A percentile compares a stretch with the other conserved stretches of the same genome.
phyloP scores from a whole-genome alignment of 2,329 filamentous ascomycete species.

The Talaromyces islandicus region DNA sequence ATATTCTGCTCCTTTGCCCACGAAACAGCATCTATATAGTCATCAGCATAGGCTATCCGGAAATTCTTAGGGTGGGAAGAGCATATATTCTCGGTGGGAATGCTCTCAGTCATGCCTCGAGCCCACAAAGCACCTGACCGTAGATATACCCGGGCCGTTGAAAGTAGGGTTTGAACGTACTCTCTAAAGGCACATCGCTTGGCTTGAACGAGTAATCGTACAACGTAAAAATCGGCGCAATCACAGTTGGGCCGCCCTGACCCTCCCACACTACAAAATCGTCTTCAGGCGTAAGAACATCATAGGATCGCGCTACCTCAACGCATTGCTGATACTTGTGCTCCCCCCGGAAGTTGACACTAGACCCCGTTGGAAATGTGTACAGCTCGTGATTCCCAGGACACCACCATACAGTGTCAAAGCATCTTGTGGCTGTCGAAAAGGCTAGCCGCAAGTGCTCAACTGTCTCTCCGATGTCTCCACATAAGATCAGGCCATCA shows the following conservation, averaged over 20 bases:
- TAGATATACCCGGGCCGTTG: background rate
- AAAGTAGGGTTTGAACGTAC: background rate
- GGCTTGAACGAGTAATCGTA: constrained; percentile 11
- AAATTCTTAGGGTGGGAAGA: background rate
- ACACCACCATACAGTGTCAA: constrained; percentile 10
- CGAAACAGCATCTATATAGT: constrained; percentile 3
- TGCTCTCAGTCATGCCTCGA: background rate
- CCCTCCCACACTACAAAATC: constrained; percentile 10
- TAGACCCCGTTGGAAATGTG: constrained; percentile 6
- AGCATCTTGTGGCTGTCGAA: constrained; percentile 4
- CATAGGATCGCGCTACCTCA: constrained; percentile 7
- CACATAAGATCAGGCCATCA: constrained; percentile 9
- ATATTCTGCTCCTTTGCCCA: constrained; percentile 10
- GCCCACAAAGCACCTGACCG: background rate
- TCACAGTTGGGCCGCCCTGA: constrained; percentile 7
- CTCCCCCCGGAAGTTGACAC: constrained; percentile 4
- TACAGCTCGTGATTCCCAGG: constrained; percentile 11
- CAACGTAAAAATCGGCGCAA: constrained; percentile 9
- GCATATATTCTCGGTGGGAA: background rate
- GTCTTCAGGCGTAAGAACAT: constrained; percentile 8
- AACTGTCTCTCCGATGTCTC: constrained; percentile 8
- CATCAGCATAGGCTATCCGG: background rate
- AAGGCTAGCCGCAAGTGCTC: constrained; percentile 9
- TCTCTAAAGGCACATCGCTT: constrained; percentile 2
- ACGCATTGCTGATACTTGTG: constrained; percentile 9